These are phyloP conservation scores for Amylocarpus encephaloides DNA, from an alignment of 2,329 filamentous ascomycete species.

Conservation along the genomic window DNA sequence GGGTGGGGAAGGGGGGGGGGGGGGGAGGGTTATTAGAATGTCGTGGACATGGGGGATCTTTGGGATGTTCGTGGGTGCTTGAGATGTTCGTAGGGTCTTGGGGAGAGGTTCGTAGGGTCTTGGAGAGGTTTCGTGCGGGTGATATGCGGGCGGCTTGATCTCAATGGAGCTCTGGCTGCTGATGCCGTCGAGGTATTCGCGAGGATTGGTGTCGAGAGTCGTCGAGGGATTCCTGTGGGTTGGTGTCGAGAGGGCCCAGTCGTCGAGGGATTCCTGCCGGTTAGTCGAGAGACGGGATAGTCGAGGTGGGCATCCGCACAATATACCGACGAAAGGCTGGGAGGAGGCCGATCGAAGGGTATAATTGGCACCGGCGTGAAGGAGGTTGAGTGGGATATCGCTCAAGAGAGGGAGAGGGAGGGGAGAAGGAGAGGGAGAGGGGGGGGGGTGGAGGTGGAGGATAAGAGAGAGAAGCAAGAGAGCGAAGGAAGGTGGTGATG, in stretches of 20 bases:
- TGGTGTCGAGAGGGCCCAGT: slow-evolving; percentile 1
- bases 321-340: slow-evolving; percentile 24
- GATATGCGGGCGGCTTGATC: too few relatives aligned
- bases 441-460: slow-evolving; percentile 5
- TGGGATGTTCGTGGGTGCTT: slow-evolving; percentile 4
- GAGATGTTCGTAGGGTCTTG: too few relatives aligned
- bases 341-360: slow-evolving; percentile 22
- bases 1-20: too few relatives aligned
- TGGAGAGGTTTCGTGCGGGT: too few relatives aligned
- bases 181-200: slow-evolving; percentile 11
- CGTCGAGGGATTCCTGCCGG: too few relatives aligned
- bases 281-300: slow-evolving; percentile 9
- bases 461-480: background rate
- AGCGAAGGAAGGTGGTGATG: background rate
- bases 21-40: slow-evolving; percentile 20
- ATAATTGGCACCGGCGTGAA: slow-evolving; percentile 10
- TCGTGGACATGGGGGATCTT: slow-evolving; percentile 22
- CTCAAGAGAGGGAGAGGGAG: slow-evolving; percentile 10
- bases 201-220: slow-evolving; percentile 3
- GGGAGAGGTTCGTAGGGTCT: too few relatives aligned
- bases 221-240: slow-evolving; percentile 6
- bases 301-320: slow-evolving; percentile 5
- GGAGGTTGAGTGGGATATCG: slow-evolving; percentile 9
- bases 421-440: slow-evolving; percentile 4
- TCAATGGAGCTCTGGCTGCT: too few relatives aligned